Percentiles rank a stretch among this genome's conserved stretches.
These are phyloP conservation scores for Gomphus sp. DNA, from an alignment of 1,284 basidiomycete species.

Conservation along the genomic window DNA sequence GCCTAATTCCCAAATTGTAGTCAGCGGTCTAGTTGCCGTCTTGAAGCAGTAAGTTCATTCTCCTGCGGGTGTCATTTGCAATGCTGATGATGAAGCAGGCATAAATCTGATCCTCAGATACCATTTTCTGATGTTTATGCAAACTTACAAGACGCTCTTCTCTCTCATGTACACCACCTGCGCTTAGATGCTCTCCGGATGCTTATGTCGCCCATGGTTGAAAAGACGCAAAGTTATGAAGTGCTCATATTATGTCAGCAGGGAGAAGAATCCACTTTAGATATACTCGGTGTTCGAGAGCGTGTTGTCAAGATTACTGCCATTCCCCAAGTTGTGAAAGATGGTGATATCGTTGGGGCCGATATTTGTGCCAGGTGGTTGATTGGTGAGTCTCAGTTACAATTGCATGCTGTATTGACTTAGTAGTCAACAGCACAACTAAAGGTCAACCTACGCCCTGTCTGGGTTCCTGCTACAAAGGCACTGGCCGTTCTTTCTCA, in stretches of 20 bases:
- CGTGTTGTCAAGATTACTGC: constrained; percentile 65
- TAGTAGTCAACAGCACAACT: constrained; percentile 52
- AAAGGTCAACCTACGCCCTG: constrained; percentile 83
- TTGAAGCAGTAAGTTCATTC: constrained; percentile 20
- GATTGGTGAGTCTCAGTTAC: constrained; percentile 33
- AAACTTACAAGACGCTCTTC: constrained; percentile 32
- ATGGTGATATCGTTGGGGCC: constrained; percentile 41
- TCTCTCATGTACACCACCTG: constrained; percentile 50
- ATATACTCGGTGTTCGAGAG: constrained; percentile 75
- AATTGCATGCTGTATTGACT: neutral
- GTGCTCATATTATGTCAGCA: constrained; percentile 57
- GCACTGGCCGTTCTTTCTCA: constrained; percentile 54
- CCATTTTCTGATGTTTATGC: constrained; percentile 39
- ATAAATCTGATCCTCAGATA: constrained; percentile 16
- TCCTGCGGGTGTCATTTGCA: neutral
- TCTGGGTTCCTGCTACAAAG: constrained; percentile 77
- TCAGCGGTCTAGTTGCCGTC: constrained; percentile 44
- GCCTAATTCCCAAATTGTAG: constrained; percentile 37
- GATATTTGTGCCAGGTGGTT: constrained; percentile 58
- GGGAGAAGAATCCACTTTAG: constrained; percentile 66
- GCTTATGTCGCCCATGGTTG: constrained; percentile 39
- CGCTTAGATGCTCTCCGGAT: constrained; percentile 50
- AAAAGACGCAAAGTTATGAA: constrained; percentile 29
- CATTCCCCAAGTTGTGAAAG: constrained; percentile 43
- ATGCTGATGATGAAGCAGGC: neutral